Evolutionary conservation across 768 basidiomycete species (phyloP).

Genomic region (Calocera cornea): DNA sequence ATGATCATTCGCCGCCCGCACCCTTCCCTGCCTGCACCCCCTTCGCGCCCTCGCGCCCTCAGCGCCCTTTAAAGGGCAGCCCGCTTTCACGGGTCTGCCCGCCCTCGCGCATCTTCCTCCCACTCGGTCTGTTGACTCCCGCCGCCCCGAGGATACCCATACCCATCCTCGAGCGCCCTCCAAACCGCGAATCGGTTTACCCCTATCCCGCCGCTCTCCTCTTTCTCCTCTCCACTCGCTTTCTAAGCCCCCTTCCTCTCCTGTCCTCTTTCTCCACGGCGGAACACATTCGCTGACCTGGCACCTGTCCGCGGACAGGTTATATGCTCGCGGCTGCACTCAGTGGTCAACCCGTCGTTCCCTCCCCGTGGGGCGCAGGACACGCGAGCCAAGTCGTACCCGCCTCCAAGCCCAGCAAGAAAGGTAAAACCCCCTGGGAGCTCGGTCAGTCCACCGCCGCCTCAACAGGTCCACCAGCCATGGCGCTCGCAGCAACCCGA

Average conservation of each 20-base stretch:
- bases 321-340: neutral
- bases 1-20: neutral
- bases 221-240: neutral
- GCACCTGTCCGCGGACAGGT: conserved; percentile 4
- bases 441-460: neutral
- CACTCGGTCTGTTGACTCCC: neutral
- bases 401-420: neutral
- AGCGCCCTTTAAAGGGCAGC: neutral
- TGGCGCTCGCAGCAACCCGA: conserved; percentile 20
- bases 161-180: neutral
- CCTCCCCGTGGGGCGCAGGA: neutral
- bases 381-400: neutral
- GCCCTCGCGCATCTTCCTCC: neutral
- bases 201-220: neutral
- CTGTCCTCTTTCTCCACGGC: neutral
- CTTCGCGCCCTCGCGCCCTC: neutral
- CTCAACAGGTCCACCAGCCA: neutral
- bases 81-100: neutral
- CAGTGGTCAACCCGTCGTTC: neutral
- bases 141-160: neutral
- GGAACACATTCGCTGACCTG: neutral
- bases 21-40: neutral
- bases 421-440: neutral
- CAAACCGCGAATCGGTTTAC: neutral
- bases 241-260: neutral